Evolutionary conservation across 306 rosid species (phyloP).

Genomic region (Prunus davidiana): DNA sequence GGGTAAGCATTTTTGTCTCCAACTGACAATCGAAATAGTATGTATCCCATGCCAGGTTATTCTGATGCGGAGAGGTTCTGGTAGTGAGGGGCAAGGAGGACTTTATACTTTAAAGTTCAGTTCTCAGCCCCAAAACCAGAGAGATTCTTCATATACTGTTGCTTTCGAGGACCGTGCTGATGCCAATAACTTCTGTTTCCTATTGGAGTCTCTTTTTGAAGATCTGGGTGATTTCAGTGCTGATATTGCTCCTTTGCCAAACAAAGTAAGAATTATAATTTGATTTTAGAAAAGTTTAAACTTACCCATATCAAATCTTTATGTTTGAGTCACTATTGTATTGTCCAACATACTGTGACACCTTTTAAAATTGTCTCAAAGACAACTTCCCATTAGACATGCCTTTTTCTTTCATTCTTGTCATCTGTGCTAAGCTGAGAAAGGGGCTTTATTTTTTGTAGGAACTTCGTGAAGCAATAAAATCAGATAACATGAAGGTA

Average conservation of each 20-base stretch:
- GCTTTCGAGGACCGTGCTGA: constrained; percentile 76
- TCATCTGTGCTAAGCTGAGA: neutral
- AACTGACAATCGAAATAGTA: constrained; percentile 15
- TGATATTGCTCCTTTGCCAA: constrained; percentile 58
- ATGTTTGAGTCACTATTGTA: neutral
- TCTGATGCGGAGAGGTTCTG: constrained; percentile 55
- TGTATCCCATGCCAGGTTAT: constrained; percentile 48
- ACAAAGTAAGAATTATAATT: constrained; percentile 44
- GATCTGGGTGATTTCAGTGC: constrained; percentile 69
- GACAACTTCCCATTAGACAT: neutral
- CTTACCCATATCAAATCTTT: constrained; percentile 1
- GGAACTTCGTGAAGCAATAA: constrained; percentile 66
- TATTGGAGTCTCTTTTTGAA: constrained; percentile 66
- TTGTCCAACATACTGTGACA: neutral
- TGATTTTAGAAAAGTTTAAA: neutral
- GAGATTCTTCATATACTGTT: constrained; percentile 49
- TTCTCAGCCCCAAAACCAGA: constrained; percentile 35
- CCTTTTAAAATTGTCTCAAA: neutral
- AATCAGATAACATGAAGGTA: constrained; percentile 43
- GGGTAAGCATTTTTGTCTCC: constrained; percentile 12
- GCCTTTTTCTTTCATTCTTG: neutral
- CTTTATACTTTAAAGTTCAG: constrained; percentile 49
- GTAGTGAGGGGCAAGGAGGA: constrained; percentile 45
- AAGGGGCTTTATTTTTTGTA: constrained; percentile 24
- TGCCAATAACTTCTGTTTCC: constrained; percentile 73